Percentiles rank a stretch among this genome's conserved stretches.
Conservation (phyloP, 495 filamentous ascomycete species). For the Aspergillus funiculosus region DNA sequence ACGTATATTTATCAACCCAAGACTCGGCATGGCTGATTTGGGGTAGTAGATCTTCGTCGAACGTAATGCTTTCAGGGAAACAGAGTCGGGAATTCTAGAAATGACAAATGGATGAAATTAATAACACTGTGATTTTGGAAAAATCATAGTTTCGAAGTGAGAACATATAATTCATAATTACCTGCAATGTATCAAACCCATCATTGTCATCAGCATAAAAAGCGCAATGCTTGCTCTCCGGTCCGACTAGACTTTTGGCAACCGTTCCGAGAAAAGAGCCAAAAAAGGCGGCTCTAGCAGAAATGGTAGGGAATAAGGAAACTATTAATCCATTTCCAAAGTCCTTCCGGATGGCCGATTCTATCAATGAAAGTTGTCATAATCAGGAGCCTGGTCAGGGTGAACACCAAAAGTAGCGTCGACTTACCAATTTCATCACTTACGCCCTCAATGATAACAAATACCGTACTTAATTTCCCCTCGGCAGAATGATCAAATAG, state of each 20-base stretch:
- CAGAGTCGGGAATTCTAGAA: slow-evolving; percentile 16
- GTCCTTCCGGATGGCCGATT: slow-evolving; percentile 17
- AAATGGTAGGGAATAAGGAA: neutral
- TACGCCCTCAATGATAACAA: slow-evolving; percentile 48
- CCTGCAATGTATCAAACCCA: slow-evolving; percentile 14
- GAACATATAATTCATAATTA: slow-evolving; percentile 2
- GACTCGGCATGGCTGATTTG: slow-evolving; percentile 24
- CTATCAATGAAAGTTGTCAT: slow-evolving; percentile 10
- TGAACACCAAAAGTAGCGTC: neutral
- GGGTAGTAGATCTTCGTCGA: slow-evolving; percentile 17
- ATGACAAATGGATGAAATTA: slow-evolving; percentile 7
- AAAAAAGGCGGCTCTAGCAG: slow-evolving; percentile 11
- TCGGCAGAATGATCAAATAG: slow-evolving; percentile 35
- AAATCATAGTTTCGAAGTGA: too few relatives aligned
- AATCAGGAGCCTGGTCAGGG: neutral
- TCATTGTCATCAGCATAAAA: slow-evolving; percentile 5
- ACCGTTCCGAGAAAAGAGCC: slow-evolving; percentile 7
- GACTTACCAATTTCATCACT: slow-evolving; percentile 36
- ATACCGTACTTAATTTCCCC: slow-evolving; percentile 21
- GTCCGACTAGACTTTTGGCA: neutral
- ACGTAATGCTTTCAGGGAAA: slow-evolving; percentile 19
- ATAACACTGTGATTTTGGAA: neutral
- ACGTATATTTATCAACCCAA: slow-evolving; percentile 20
- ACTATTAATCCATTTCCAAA: slow-evolving; percentile 18
- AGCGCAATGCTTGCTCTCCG: slow-evolving; percentile 19